These are phyloP conservation scores for Hyparrhenia diplandra DNA, from an alignment of 176 grass and related monocot genomes.

Conservation along the genomic window DNA sequence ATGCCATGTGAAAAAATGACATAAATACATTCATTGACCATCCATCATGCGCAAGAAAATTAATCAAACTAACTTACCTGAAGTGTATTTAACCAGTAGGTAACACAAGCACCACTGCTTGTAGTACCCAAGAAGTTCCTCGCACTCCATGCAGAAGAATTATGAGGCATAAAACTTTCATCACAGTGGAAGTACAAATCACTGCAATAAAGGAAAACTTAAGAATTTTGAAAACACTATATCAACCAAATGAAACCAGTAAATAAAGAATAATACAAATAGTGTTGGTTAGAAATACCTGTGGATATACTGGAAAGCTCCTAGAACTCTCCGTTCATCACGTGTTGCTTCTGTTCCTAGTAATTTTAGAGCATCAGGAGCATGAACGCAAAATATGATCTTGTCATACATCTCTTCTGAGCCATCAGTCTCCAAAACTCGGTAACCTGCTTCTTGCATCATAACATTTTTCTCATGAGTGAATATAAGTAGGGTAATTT, in stretches of 20 bases:
- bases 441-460: slow-evolving; percentile 32
- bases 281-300: slow-evolving; percentile 28
- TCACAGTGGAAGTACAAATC: slow-evolving; percentile 85
- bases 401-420: slow-evolving; percentile 62
- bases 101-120: slow-evolving; percentile 49
- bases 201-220: slow-evolving; percentile 22
- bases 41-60: neutral
- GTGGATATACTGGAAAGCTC: slow-evolving; percentile 69
- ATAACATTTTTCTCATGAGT: neutral
- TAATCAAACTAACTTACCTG: slow-evolving; percentile 40
- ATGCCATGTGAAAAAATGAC: neutral
- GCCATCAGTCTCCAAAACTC: slow-evolving; percentile 21
- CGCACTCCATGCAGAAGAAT: slow-evolving; percentile 71
- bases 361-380: slow-evolving; percentile 67
- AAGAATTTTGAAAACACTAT: neutral
- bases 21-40: neutral
- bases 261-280: neutral
- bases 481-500: slow-evolving; percentile 9
- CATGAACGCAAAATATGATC: slow-evolving; percentile 63
- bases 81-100: slow-evolving; percentile 84
- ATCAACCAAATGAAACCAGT: neutral
- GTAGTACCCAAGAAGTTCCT: slow-evolving; percentile 86
- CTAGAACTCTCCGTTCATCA: slow-evolving; percentile 61
- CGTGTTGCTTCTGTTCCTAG: slow-evolving; percentile 65
- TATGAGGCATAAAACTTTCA: slow-evolving; percentile 70